Base-by-base conservation (phyloP, 768 basidiomycete species). In the Cytidiella melzeri region DNA sequence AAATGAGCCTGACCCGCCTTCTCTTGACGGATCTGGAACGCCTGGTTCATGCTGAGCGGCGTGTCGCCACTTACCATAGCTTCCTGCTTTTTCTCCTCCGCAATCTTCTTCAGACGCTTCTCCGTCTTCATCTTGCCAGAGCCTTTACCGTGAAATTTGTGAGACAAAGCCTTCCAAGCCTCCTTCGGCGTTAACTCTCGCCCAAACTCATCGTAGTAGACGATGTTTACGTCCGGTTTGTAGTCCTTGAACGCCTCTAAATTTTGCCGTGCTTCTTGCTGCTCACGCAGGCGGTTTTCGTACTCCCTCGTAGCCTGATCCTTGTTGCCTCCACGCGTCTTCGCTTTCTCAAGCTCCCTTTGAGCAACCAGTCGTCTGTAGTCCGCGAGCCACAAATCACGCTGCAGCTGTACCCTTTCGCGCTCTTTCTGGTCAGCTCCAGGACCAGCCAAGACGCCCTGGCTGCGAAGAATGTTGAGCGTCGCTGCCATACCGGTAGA, bases 91-190 rank as follows among this genome's bases (percentile, higher is more conserved):
- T 87, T 81, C 73, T 99, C 96, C 60, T 98, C 94, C n/a, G 84
- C 89, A 55, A 98, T 97, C 73, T 88, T 93, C 79, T 94, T 93
- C 56, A 97, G 61, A 53, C 92, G 77, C 67, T 97, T 97, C 74
- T 97, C 95, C 20, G 87, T 93, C 77, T 98, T 98, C 81, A 88
- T 90, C 72, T 86, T 89, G 10, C 96, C 96, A 1, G 89, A 90
- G 2, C 92, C 92, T 67, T 98, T 97, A 28, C 96, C 96, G 58
- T 99, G 96, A 81, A 99, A 98, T 63, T 91, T 89, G 66, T 99
- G 96, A 39, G 90, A 93, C 38, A 99, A 72, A 15, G 92, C 91
- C 70, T 97, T 97, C 94, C 95, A 98, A 4, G 95, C 94, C 71
- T 99, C 96, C 73, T 97, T 97, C 18, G 84, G 84, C 20, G 89